A percentile compares a stretch with the other conserved stretches of the same genome.
Evolutionary conservation across 2,329 filamentous ascomycete genomes (phyloP).

Genomic region (Aureobasidium uvarum): DNA sequence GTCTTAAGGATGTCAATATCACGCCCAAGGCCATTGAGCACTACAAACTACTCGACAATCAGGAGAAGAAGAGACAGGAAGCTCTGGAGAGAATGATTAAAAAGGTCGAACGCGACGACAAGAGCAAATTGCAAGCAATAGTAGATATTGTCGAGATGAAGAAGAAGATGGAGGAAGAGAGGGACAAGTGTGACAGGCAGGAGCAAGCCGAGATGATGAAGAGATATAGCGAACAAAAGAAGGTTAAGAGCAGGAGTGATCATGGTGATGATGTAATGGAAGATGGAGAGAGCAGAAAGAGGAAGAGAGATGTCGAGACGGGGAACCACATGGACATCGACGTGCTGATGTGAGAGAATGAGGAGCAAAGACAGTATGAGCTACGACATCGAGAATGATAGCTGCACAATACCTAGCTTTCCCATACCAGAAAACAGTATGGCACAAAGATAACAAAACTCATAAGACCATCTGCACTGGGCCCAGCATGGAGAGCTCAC

Average conservation of each 20-base stretch:
- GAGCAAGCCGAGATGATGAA: neutral
- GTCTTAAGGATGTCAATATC: neutral
- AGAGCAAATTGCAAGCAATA: neutral
- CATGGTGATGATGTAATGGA: neutral
- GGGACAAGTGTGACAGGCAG: neutral
- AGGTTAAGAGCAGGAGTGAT: neutral
- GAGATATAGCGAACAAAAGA: neutral
- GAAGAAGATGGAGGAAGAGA: neutral
- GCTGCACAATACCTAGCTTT: neutral
- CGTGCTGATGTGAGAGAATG: neutral
- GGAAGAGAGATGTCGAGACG: neutral
- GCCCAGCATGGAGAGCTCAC: no score
- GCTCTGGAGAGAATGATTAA: neutral
- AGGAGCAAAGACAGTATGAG: neutral
- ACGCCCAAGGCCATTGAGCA: neutral
- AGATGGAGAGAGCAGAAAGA: neutral
- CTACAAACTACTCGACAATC: neutral
- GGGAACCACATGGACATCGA: neutral
- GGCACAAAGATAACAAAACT: no score
- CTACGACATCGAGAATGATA: neutral
- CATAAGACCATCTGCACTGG: no score
- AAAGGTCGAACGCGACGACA: neutral
- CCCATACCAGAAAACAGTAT: no score
- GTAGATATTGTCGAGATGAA: constrained; percentile 23
- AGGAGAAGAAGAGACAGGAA: neutral